These are phyloP conservation scores for Sporisorium reilianum DNA, from an alignment of 1,284 basidiomycete species.

Conservation along the genomic window DNA sequence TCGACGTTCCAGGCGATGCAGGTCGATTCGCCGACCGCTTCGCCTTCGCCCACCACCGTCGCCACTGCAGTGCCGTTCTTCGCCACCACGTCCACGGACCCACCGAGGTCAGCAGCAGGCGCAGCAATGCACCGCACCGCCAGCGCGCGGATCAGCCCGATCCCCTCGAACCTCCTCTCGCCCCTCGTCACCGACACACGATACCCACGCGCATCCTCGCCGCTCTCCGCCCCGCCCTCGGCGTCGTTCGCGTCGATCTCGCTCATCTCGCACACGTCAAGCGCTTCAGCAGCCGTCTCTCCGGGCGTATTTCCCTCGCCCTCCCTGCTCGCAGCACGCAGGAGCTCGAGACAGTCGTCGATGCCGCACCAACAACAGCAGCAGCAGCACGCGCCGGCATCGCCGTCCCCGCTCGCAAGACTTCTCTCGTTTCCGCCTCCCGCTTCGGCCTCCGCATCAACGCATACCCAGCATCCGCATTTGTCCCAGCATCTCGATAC, in stretches of 20 bases:
- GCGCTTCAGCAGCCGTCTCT: slow-evolving; percentile 7
- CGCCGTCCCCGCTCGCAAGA: slow-evolving; percentile 21
- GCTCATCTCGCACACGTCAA: not conserved
- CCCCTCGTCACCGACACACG: slow-evolving; percentile 18
- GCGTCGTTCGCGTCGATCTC: not conserved
- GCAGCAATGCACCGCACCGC: not conserved
- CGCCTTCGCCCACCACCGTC: slow-evolving; percentile 12
- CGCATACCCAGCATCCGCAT: slow-evolving; percentile 2
- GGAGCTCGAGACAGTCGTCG: slow-evolving; percentile 12
- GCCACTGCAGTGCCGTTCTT: slow-evolving; percentile 3
- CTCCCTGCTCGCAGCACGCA: slow-evolving; percentile 12
- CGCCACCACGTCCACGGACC: not conserved
- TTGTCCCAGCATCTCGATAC: slow-evolving; percentile 8
- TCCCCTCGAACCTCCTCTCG: slow-evolving; percentile 14
- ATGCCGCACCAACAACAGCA: not conserved
- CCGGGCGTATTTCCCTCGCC: slow-evolving; percentile 15
- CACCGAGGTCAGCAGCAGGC: not conserved
- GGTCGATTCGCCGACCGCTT: slow-evolving; percentile 34
- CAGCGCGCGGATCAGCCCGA: slow-evolving; percentile 7
- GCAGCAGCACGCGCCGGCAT: slow-evolving; percentile 12
- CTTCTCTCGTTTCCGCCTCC: slow-evolving; percentile 12
- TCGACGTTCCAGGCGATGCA: slow-evolving; percentile 41
- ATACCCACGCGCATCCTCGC: slow-evolving; percentile 20
- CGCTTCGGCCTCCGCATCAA: not conserved
- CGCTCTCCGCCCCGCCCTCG: slow-evolving; percentile 2